Evolutionary conservation across 164 flowering plant species (phyloP).

Genomic region (Nelumbo lutea): DNA sequence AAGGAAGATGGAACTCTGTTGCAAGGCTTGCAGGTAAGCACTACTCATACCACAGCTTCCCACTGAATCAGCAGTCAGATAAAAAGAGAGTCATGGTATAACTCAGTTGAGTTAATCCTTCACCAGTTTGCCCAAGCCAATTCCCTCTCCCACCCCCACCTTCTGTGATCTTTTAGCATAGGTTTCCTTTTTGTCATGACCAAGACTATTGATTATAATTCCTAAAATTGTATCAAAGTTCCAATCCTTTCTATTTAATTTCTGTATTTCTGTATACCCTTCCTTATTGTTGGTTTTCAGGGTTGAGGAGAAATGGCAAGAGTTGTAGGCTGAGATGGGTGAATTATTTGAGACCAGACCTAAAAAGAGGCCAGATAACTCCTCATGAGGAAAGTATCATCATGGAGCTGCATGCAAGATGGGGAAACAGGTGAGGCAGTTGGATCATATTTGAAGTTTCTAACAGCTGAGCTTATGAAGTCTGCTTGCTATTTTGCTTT

Average conservation of each 20-base stretch:
- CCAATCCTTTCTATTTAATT: not conserved
- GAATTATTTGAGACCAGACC: conserved; percentile 89
- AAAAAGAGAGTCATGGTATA: not conserved
- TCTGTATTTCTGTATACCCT: not conserved
- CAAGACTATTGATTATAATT: not conserved
- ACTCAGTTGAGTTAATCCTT: not conserved
- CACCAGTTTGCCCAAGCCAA: not conserved
- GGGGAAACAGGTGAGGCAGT: conserved; percentile 86
- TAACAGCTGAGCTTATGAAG: not conserved
- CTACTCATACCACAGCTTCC: not conserved
- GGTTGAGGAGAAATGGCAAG: conserved; percentile 87
- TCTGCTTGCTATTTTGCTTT: not conserved
- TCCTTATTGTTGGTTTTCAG: conserved; percentile 26
- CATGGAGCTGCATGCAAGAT: conserved; percentile 74
- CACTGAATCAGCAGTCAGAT: not conserved
- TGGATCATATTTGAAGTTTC: not conserved
- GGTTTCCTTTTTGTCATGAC: not conserved
- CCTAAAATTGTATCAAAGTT: not conserved
- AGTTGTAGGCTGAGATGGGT: conserved; percentile 97
- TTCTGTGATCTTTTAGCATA: not conserved
- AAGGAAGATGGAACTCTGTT: conserved; percentile 91
- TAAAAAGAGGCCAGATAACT: conserved; percentile 84
- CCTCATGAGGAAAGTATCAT: conserved; percentile 81
- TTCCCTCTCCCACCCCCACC: not conserved
- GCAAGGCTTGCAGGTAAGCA: conserved; percentile 62